Evolutionary conservation across 352 stramenopile species (phyloP), one percentile per base, ranked within the genome.

Genomic region (Phytopythium kandeliae): DNA sequence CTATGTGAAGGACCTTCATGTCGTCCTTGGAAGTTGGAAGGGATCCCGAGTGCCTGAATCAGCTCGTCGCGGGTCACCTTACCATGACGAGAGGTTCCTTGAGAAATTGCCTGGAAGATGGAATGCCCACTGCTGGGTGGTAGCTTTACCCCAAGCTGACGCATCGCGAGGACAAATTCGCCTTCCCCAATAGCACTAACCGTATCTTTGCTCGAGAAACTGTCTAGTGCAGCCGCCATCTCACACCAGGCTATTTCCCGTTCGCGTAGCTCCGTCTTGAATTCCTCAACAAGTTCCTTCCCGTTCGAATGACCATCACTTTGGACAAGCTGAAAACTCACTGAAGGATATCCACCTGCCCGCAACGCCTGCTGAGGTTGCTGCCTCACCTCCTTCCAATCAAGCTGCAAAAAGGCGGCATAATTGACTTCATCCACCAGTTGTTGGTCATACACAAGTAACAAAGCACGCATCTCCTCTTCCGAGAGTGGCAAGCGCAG

Each of bases 381-480:
- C 11, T 49, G 59, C 17, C 38, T 60, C 28, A 57, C 57, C 45
- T 79, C 66, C 10, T 55, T 71, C 74, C 71, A 86, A 46, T 85
- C 77, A 42, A 91, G 63, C 21, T 71, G 69, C 5, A 86, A 48
- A 48, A 91, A 91, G 9, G 57, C 46, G 22, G 30, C 36, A 28
- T 61, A 78, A 48, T 86, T 62, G 3, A 91, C 63, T 50, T 67
- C 36, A 42, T 91, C 77, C 17, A 69, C 60, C 9, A 85, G 49
- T 4, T 71, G 35, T 10, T 59, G 68, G 34, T 89, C 80, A 17
- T 89, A 86, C 4, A 60, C 71, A 43, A 78, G 75, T 1, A 91
- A 46, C 3, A 88, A 4, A 16, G 69, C 46, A 2, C 65, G 71
- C 42, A 88, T 47, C 24, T 89, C 80, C n/a, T 80, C 65, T 22